Conservation (phyloP, 495 filamentous ascomycete genomes). For the Penicillium psychrofluorescens region DNA sequence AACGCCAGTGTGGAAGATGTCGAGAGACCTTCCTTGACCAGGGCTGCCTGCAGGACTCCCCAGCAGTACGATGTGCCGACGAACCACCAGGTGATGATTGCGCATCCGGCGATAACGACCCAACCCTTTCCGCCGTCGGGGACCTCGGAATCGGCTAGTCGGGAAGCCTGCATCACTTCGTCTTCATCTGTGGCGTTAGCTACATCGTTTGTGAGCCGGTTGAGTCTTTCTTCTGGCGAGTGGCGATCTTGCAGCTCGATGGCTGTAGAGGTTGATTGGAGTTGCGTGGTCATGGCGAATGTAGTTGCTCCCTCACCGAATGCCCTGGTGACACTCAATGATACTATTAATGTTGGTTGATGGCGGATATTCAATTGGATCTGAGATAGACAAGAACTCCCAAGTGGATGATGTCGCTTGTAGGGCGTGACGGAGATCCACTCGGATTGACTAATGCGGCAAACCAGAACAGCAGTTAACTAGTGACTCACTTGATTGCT, state of each 20-base stretch:
- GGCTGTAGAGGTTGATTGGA: constrained; percentile 1
- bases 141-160: constrained; percentile 38
- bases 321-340: no score
- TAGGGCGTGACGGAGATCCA: no score
- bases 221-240: background rate
- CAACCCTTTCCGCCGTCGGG: constrained; percentile 56
- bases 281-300: background rate
- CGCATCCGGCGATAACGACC: constrained; percentile 46
- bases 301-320: no score
- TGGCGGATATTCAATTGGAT: no score
- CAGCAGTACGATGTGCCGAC: constrained; percentile 47
- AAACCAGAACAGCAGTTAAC: no score
- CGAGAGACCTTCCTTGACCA: constrained; percentile 38
- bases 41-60: constrained; percentile 50
- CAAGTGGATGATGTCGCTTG: no score
- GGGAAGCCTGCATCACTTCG: constrained; percentile 41
- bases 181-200: constrained; percentile 10
- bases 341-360: no score
- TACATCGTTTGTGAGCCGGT: background rate
- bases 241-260: constrained; percentile 2
- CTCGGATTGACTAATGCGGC: no score
- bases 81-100: constrained; percentile 47
- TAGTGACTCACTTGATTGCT: no score
- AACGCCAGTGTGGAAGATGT: constrained; percentile 47
- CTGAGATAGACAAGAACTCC: no score